These are phyloP conservation scores for Nakazawaea laoshanensis DNA, from an alignment of 805 yeast genomes.

Conservation along the genomic window DNA sequence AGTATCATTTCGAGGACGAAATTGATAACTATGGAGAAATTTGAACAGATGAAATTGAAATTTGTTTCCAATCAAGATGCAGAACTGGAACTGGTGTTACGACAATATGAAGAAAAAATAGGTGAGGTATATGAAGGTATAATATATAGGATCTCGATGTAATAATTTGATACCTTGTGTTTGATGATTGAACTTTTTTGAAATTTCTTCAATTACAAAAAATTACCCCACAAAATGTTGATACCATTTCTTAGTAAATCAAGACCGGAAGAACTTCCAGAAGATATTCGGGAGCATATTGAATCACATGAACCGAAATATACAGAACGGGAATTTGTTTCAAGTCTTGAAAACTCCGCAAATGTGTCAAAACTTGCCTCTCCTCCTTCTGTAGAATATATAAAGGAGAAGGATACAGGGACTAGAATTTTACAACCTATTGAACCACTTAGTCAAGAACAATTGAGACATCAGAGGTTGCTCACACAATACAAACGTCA, in stretches of 20 bases:
- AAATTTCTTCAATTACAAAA: neutral
- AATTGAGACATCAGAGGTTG: slow-evolving; percentile 12
- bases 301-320: slow-evolving; percentile 1
- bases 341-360: neutral
- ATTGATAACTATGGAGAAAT: slow-evolving; percentile 17
- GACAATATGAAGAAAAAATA: slow-evolving; percentile 17
- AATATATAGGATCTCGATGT: slow-evolving; percentile 23
- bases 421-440: neutral
- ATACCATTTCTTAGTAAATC: slow-evolving; percentile 1
- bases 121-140: slow-evolving; percentile 29
- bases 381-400: slow-evolving; percentile 1
- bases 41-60: slow-evolving; percentile 18
- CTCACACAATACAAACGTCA: slow-evolving; percentile 21
- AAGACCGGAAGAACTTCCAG: slow-evolving; percentile 1
- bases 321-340: slow-evolving; percentile 8
- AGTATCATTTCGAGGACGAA: slow-evolving; percentile 23
- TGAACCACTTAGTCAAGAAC: slow-evolving; percentile 7
- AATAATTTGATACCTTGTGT: too few relatives aligned
- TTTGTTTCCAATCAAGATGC: neutral
- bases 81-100: neutral
- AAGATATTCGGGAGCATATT: slow-evolving; percentile 1
- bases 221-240: slow-evolving; percentile 2
- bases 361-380: slow-evolving; percentile 4
- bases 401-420: neutral
- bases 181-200: too few relatives aligned